Conservation (phyloP, 1,284 basidiomycete species). For the Irpex rosettiformis region DNA sequence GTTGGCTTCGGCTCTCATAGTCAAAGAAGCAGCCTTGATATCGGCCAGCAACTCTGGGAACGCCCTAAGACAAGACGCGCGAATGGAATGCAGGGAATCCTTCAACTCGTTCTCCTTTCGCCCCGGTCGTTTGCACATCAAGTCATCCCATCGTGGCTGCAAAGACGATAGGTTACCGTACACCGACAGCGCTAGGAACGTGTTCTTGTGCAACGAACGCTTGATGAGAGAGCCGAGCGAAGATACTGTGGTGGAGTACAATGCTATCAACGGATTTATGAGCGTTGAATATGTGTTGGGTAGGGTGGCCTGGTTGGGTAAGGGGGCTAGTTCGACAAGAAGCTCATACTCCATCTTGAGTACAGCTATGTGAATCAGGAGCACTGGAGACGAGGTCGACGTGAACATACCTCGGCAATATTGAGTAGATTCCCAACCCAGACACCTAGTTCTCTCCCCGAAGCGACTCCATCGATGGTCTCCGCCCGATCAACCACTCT, state of each 20-base stretch:
- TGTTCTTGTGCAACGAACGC: slow-evolving; percentile 79
- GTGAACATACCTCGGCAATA: slow-evolving; percentile 54
- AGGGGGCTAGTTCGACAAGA: slow-evolving; percentile 57
- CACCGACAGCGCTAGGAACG: slow-evolving; percentile 73
- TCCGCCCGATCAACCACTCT: slow-evolving; percentile 65
- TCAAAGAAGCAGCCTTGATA: slow-evolving; percentile 57
- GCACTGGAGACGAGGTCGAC: neutral
- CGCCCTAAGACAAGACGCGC: slow-evolving; percentile 67
- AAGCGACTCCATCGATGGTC: slow-evolving; percentile 54
- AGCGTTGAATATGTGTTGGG: slow-evolving; percentile 57
- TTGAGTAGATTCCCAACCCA: slow-evolving; percentile 62
- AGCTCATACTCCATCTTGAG: slow-evolving; percentile 59
- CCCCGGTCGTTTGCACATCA: slow-evolving; percentile 46
- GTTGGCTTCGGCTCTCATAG: slow-evolving; percentile 46
- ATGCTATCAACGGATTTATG: slow-evolving; percentile 55
- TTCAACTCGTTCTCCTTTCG: slow-evolving; percentile 64
- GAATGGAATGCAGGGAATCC: slow-evolving; percentile 60
- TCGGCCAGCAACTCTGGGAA: slow-evolving; percentile 81
- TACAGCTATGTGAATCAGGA: slow-evolving; percentile 4
- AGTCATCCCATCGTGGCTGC: slow-evolving; percentile 62
- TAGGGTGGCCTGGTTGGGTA: slow-evolving; percentile 44
- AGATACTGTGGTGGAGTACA: slow-evolving; percentile 60
- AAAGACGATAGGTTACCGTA: slow-evolving; percentile 52
- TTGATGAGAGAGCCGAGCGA: slow-evolving; percentile 70
- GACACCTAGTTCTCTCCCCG: slow-evolving; percentile 63